phyloP scores from a whole-genome alignment of 176 grass and related monocot genomes.

The Puccinellia tenuiflora region DNA sequence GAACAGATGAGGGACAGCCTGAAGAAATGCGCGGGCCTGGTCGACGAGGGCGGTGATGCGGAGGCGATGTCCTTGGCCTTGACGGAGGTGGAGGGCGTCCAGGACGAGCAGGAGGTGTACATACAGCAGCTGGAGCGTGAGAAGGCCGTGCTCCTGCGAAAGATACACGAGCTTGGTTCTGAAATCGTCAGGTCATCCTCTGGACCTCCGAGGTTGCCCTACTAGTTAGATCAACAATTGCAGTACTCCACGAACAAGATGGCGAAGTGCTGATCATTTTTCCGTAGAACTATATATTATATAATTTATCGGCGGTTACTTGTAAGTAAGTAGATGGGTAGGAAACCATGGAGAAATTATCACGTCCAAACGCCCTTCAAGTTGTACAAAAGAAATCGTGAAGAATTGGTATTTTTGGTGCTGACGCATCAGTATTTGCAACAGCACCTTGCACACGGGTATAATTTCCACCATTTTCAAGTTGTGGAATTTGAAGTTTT shows the following conservation, averaged over 20 bases:
- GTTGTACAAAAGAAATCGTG: background rate
- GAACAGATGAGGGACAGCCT: constrained; percentile 59
- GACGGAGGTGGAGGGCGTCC: constrained; percentile 59
- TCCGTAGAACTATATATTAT: background rate
- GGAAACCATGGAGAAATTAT: background rate
- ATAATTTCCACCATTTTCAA: too few relatives aligned
- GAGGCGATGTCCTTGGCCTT: constrained; percentile 55
- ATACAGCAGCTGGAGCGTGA: constrained; percentile 70
- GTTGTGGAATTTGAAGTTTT: too few relatives aligned
- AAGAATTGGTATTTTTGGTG: background rate
- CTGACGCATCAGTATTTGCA: background rate
- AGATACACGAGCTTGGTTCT: constrained; percentile 58
- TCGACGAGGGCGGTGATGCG: constrained; percentile 58
- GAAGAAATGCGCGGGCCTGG: constrained; percentile 55
- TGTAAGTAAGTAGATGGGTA: constrained; percentile 31
- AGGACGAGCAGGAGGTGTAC: constrained; percentile 68
- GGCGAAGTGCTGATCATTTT: background rate
- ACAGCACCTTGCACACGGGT: too few relatives aligned
- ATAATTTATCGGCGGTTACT: background rate
- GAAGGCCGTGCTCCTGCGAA: constrained; percentile 45
- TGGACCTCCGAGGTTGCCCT: constrained; percentile 32
- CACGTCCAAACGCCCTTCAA: background rate
- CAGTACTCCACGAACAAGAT: background rate
- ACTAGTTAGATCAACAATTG: constrained; percentile 26
- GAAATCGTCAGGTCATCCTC: constrained; percentile 68